A percentile compares a stretch with the other conserved stretches of the same genome.
Conservation (phyloP, 192 early-diverging fungal species). For the Fimicolochytrium jonesii region DNA sequence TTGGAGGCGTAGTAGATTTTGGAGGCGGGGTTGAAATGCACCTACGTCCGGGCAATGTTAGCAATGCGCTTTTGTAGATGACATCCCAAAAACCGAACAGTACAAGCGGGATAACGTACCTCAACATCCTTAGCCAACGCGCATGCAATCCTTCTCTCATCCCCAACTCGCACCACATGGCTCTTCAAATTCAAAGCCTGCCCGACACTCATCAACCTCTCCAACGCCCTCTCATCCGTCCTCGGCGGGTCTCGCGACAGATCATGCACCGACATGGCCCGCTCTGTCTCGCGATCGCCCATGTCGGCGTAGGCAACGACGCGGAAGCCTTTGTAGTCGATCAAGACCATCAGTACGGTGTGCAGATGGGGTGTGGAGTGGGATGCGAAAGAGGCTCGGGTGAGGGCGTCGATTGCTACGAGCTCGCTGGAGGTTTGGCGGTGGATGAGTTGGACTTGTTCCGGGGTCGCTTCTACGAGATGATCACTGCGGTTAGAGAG, state of each 20-base stretch:
- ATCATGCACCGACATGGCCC: slow-evolving; percentile 1
- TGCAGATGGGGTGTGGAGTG: slow-evolving; percentile 29
- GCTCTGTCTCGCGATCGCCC: slow-evolving; percentile 5
- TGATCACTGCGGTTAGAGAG: too few species aligned
- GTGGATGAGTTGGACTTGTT: slow-evolving; percentile 30
- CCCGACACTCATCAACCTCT: slow-evolving; percentile 29
- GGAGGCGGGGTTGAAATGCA: slow-evolving; percentile 30
- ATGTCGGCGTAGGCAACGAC: slow-evolving; percentile 48
- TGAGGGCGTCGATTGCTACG: slow-evolving; percentile 38
- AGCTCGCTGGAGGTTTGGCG: slow-evolving; percentile 40
- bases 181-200: slow-evolving; percentile 38
- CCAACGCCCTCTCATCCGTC: slow-evolving; percentile 37
- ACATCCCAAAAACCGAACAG: not conserved
- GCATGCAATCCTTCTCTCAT: slow-evolving; percentile 42
- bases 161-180: slow-evolving; percentile 46
- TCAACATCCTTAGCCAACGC: slow-evolving; percentile 34
- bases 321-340: slow-evolving; percentile 60
- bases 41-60: slow-evolving; percentile 28
- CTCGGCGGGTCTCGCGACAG: slow-evolving; percentile 19
- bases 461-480: slow-evolving; percentile 29
- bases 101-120: slow-evolving; percentile 18
- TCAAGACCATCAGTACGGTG: slow-evolving; percentile 43
- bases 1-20: slow-evolving; percentile 39
- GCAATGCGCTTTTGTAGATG: too few species aligned
- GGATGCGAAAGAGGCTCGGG: slow-evolving; percentile 19